Evolutionary conservation across 768 basidiomycete species (phyloP).

Genomic region (Podaxis mareebaensis): DNA sequence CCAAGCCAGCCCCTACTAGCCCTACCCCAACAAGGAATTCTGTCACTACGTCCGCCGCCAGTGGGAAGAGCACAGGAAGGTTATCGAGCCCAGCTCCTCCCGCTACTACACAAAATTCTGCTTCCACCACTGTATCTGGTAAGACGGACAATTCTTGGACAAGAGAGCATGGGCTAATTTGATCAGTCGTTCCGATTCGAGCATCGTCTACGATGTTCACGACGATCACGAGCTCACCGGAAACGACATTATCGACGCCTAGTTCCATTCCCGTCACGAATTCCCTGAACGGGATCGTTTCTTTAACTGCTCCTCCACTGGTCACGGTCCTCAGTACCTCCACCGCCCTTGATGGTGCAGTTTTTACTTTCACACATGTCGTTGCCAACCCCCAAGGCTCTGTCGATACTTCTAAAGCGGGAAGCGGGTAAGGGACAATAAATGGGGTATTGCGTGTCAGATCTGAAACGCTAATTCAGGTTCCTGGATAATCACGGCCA

Average conservation of each 20-base stretch:
- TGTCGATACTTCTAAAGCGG: conserved; percentile 8
- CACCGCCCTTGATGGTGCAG: conserved; percentile 42
- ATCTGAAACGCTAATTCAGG: conserved; percentile 27
- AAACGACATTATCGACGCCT: conserved; percentile 45
- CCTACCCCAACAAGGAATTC: not conserved
- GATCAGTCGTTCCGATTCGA: conserved; percentile 13
- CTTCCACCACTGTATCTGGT: conserved; percentile 6
- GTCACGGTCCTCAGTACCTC: conserved; percentile 49
- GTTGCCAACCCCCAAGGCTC: conserved; percentile 47
- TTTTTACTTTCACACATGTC: conserved; percentile 52
- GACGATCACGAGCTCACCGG: conserved; percentile 40
- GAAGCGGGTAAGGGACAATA: not conserved
- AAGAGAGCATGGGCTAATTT: not conserved
- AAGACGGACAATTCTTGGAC: not conserved
- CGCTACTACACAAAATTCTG: not conserved
- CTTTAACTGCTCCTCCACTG: conserved; percentile 43
- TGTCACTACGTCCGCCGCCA: not conserved
- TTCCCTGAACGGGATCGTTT: conserved; percentile 34
- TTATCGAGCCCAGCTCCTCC: not conserved
- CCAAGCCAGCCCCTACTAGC: not conserved
- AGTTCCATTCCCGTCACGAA: conserved; percentile 42
- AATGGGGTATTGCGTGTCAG: conserved; percentile 3
- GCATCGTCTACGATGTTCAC: conserved; percentile 11
- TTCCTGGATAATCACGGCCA: conserved; percentile 70
- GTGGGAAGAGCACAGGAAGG: not conserved